Base-by-base conservation (phyloP, 441 rosid species). In the Jatropha podagrica region DNA sequence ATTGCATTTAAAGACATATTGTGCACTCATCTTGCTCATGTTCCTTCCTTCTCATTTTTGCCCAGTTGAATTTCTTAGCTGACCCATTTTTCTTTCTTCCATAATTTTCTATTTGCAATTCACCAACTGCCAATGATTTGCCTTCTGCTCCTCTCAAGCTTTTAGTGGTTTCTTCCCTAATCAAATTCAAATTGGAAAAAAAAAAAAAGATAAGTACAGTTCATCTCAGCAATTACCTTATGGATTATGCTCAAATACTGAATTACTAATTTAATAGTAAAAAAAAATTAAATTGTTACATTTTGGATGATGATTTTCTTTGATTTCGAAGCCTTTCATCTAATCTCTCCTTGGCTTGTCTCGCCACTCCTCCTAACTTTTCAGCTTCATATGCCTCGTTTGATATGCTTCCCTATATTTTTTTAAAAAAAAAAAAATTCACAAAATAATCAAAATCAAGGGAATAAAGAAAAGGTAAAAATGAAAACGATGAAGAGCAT, bases 281-380 rank as follows among this genome's bases (percentile, higher is more conserved):
- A 49, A 49, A 1, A 51, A 32, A 32, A 32, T 44, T 1, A 7
- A 26, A 54, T 3, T 3, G 7, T 14, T 64, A 86, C 88, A 89
- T 86, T 69, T 49, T 78, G 72, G 76, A 58, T 14, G 83, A 85
- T 78, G 86, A 77, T 71, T 70, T 87, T 49, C 83, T 74, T 14
- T 82, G 88, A 63, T 79, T 74, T 83, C 90, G 83, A 13, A 95
- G 83, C 85, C 86, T 83, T 80, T 80, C 86, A 71, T 91, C 88
- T 6, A 95, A 68, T 80, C 98, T 88, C 75, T 92, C 86, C 80
- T 89, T 94, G 5, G 98, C 98, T 79, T 87, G 90, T 84, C 91
- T 86, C 1, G 89, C 95, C 32, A 59, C 80, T 69, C 79, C 89
- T 62, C 85, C 93, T 2, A 93, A 92, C 78, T 85, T 88, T 81